A percentile compares a stretch with the other conserved stretches of the same genome.
Conservation (phyloP, 2,329 filamentous ascomycete genomes). For the Penicillium sp. region DNA sequence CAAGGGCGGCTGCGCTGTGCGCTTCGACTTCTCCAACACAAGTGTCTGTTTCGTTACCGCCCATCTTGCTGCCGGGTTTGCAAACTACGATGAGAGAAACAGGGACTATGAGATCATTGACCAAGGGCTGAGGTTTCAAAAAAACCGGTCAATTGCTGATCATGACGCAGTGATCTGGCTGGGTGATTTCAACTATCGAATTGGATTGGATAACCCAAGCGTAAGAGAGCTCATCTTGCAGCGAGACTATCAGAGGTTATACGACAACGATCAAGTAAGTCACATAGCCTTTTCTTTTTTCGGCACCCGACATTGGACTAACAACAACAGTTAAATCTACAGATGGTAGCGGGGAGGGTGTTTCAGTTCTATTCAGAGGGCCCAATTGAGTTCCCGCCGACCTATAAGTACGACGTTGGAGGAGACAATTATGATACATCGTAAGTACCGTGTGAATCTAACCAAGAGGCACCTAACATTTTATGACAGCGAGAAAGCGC, state of each 20-base stretch:
- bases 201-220: constrained; percentile 70
- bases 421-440: constrained; percentile 86
- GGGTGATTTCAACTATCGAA: constrained; percentile 96
- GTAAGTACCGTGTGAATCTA: constrained; percentile 41
- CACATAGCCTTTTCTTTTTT: neutral
- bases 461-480: constrained; percentile 24
- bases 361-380: constrained; percentile 91
- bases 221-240: constrained; percentile 65
- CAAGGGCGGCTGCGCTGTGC: constrained; percentile 92
- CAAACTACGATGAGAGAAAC: constrained; percentile 94
- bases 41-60: constrained; percentile 92
- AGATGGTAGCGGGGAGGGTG: constrained; percentile 85
- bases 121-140: constrained; percentile 77
- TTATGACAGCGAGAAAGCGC: constrained; percentile 65
- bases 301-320: constrained; percentile 1
- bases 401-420: constrained; percentile 90
- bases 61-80: constrained; percentile 88
- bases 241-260: constrained; percentile 66
- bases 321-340: constrained; percentile 65
- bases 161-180: constrained; percentile 90
- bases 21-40: constrained; percentile 88
- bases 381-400: constrained; percentile 77
- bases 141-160: constrained; percentile 81
- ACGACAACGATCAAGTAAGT: constrained; percentile 77
- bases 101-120: constrained; percentile 85